Conservation (phyloP, 176 grass and related monocot species). For the Aegilops umbellulata region DNA sequence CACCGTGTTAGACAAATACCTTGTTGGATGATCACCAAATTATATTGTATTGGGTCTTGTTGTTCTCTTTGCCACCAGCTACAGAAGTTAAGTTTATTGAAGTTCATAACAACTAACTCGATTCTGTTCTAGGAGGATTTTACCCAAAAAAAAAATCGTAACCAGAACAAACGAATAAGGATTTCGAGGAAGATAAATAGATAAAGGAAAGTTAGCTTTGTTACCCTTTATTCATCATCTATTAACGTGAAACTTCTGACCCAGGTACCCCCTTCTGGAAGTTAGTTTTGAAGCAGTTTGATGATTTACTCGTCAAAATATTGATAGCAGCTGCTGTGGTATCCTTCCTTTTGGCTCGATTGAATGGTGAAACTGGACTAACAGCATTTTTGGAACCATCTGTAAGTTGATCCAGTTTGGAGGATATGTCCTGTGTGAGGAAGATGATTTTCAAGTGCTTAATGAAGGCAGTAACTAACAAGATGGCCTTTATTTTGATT, state of each 20-base stretch:
- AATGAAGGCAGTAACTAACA: constrained; percentile 11
- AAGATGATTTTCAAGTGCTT: constrained; percentile 19
- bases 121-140: too few species aligned
- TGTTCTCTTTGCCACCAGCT: too few species aligned
- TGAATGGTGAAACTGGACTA: constrained; percentile 91
- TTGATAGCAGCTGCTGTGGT: constrained; percentile 87
- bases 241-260: constrained; percentile 10
- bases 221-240: constrained; percentile 11
- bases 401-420: constrained; percentile 55
- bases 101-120: too few species aligned
- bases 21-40: not conserved
- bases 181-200: not conserved
- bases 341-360: constrained; percentile 88
- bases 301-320: constrained; percentile 99
- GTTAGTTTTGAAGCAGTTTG: constrained; percentile 95
- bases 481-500: not conserved
- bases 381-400: constrained; percentile 94
- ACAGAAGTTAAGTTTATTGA: too few species aligned
- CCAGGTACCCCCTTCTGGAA: constrained; percentile 94
- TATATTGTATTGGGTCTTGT: not conserved
- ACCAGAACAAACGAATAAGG: not conserved
- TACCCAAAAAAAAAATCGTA: too few species aligned
- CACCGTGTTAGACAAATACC: not conserved
- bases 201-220: not conserved
- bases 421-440: constrained; percentile 6